Conservation (phyloP, 768 basidiomycete genomes). For the Cystobasidium onofrii region DNA sequence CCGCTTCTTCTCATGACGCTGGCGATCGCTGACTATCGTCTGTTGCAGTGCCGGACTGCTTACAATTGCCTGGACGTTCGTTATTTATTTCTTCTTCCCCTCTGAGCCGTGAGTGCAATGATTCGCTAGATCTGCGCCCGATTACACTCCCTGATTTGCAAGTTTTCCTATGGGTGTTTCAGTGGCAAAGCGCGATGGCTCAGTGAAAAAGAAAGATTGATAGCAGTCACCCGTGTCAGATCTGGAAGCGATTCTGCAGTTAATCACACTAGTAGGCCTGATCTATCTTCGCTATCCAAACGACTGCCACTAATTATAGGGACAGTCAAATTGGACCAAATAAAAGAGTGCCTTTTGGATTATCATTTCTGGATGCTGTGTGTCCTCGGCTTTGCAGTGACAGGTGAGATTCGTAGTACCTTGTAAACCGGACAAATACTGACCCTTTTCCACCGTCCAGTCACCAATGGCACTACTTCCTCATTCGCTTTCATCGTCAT, state of each 20-base stretch:
- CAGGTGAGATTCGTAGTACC: not conserved
- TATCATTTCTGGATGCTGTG: conserved; percentile 10
- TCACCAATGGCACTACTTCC: not conserved
- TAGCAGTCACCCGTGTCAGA: not conserved
- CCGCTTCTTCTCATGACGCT: no score
- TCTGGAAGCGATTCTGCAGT: not conserved
- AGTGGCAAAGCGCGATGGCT: not conserved
- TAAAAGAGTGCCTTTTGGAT: not conserved
- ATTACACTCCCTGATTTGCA: no score
- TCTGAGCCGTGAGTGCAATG: not conserved
- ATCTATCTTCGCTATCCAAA: no score
- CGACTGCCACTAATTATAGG: not conserved
- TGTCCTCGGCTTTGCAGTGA: not conserved
- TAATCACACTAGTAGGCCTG: not conserved
- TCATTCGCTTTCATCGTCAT: conserved; percentile 4
- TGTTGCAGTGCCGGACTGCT: not conserved
- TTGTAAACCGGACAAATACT: not conserved
- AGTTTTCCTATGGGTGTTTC: not conserved
- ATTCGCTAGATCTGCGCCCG: no score
- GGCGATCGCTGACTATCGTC: not conserved
- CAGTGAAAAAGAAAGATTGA: not conserved
- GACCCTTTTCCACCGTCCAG: not conserved
- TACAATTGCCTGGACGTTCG: not conserved
- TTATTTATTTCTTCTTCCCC: not conserved
- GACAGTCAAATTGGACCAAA: not conserved